A percentile compares a stretch with the other conserved stretches of the same genome.
Evolutionary conservation across 2,329 filamentous ascomycete genomes (phyloP).

Genomic region (Apiospora kogelbergensis): DNA sequence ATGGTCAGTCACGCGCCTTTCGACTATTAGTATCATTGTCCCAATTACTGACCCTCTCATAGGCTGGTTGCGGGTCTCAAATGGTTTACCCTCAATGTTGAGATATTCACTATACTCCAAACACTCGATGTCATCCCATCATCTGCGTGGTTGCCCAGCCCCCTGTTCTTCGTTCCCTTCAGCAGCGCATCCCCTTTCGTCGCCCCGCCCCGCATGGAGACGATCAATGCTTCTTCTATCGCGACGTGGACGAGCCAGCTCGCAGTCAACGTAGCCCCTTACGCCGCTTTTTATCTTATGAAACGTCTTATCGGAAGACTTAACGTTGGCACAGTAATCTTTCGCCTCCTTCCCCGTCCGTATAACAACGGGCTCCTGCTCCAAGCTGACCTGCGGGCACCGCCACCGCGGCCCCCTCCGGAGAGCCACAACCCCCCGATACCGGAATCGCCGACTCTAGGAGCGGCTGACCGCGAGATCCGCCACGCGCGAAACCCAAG

Average conservation of each 20-base stretch:
- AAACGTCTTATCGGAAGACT: constrained; percentile 19
- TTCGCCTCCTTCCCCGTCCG: neutral
- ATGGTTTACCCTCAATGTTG: constrained; percentile 50
- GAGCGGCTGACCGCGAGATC: constrained; percentile 30
- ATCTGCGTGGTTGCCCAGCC: constrained; percentile 42
- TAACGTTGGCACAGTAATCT: neutral
- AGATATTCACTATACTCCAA: constrained; percentile 54
- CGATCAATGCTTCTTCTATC: constrained; percentile 39
- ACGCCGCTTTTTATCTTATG: constrained; percentile 45
- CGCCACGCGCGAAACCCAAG: constrained; percentile 24
- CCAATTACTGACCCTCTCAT: neutral
- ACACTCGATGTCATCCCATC: constrained; percentile 47
- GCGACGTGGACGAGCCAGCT: constrained; percentile 43
- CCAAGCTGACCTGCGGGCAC: neutral
- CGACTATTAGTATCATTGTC: neutral
- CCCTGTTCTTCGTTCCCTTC: constrained; percentile 56
- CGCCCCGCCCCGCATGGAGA: constrained; percentile 42
- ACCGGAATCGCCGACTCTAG: constrained; percentile 31
- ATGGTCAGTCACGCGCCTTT: constrained; percentile 22
- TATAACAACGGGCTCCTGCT: neutral
- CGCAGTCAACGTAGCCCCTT: constrained; percentile 45
- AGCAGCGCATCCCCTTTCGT: constrained; percentile 49
- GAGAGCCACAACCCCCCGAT: neutral
- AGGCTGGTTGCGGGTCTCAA: constrained; percentile 16
- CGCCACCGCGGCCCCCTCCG: neutral